Base-by-base conservation (phyloP, 2,329 filamentous ascomycete species). In the Cryphonectria nitschkei region DNA sequence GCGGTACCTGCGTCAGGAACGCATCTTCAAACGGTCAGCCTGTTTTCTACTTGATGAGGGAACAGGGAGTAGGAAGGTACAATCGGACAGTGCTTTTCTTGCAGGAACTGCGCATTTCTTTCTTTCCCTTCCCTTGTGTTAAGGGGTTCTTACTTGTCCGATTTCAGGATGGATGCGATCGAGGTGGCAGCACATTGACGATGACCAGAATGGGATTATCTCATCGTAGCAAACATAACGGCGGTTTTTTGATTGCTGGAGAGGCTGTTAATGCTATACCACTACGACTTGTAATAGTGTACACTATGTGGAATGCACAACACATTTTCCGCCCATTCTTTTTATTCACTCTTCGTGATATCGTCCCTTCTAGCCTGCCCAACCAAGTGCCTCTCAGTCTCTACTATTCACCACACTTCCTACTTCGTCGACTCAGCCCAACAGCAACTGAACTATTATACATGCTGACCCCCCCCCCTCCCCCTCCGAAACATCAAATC, bases 301-400 rank as follows among this genome's bases (percentile, higher is more conserved):
- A n/a, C 34, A 19, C 34, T 65, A 29, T 56, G 52, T 56, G 52
- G 52, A 56, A 56, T 56, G 52, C 26, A 56, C 19, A 32, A 32
- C 13, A 56, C 52, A 32, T 56, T 63, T 54, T n/a, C 41, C 16
- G n/a, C 65, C 46, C 73, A 65, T n/a, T 69, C 72, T 54, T 50
- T 71, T 68, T 60, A 56, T 26, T 52, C 50, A 43, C 9, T 56
- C 26, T 29, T 32, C 11, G 46, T 50, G 46, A n/a, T 50, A 1
- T 39, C 22, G 7, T 50, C 22, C 46, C 22, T 22, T n/a, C 46
- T 50, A 22, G 16, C 6, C 43, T 50, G 19, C 43, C 19, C 16
- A 50, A 22, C 43, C 43, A 8, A 5, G 5, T 7, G 43, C 43
- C 22, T 22, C 14, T 46, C 14, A 46, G 16, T 5, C 5, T 50